Conservation (phyloP, 2,329 filamentous ascomycete species). For the Trichophaea hybrida region DNA sequence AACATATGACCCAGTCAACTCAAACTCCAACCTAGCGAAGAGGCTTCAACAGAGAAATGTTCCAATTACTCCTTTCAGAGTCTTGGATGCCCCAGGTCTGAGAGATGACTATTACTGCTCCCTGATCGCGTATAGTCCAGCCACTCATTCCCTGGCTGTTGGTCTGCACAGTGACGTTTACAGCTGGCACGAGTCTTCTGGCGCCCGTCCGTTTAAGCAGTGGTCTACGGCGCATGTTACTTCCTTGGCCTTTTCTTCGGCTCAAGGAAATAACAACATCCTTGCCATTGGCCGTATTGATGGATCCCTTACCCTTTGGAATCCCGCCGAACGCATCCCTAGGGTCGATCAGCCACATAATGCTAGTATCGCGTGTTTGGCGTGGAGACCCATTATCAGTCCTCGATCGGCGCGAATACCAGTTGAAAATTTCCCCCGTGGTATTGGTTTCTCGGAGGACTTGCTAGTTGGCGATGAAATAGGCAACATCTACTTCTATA, state of each 20-base stretch:
- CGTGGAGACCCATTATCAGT: slow-evolving; percentile 58
- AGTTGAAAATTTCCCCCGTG: slow-evolving; percentile 28
- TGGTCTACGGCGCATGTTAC: slow-evolving; percentile 50
- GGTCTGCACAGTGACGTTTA: slow-evolving; percentile 69
- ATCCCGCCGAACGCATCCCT: slow-evolving; percentile 50
- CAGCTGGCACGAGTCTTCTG: slow-evolving; percentile 67
- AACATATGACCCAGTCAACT: background rate
- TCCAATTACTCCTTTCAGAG: slow-evolving; percentile 64
- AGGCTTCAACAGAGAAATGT: slow-evolving; percentile 35
- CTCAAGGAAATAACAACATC: slow-evolving; percentile 58
- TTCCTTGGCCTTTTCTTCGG: slow-evolving; percentile 78
- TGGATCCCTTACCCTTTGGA: slow-evolving; percentile 63
- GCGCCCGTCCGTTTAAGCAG: slow-evolving; percentile 45
- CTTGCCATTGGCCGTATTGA: slow-evolving; percentile 72
- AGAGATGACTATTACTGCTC: slow-evolving; percentile 95
- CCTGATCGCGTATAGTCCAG: slow-evolving; percentile 67
- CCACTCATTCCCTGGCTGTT: slow-evolving; percentile 63
- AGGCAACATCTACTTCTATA: slow-evolving; percentile 76
- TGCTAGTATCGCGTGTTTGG: slow-evolving; percentile 60
- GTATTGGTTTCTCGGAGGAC: slow-evolving; percentile 55
- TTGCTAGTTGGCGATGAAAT: slow-evolving; percentile 72
- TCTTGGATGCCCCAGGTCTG: slow-evolving; percentile 77
- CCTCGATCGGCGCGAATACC: slow-evolving; percentile 9
- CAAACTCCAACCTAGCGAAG: slow-evolving; percentile 14
- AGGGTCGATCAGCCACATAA: slow-evolving; percentile 64